phyloP scores from a whole-genome alignment of 306 rosid species.

The Rubus parviflorus region DNA sequence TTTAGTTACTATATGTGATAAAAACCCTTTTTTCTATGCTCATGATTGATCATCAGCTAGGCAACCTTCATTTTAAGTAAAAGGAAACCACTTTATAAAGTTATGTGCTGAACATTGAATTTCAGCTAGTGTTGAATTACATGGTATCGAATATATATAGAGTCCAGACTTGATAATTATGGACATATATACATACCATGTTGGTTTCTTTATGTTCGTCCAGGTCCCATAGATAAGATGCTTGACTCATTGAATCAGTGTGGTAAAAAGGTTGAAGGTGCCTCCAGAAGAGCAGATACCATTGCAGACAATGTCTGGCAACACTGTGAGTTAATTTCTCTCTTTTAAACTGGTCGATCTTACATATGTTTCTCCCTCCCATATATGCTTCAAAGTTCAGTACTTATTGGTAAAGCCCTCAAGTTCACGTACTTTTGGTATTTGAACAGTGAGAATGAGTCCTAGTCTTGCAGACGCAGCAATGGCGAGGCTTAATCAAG shows the following conservation, averaged over 20 bases:
- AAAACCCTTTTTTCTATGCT: no score
- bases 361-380: not conserved
- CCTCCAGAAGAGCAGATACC: slow-evolving; percentile 56
- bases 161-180: not conserved
- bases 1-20: no score
- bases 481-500: slow-evolving; percentile 59
- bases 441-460: slow-evolving; percentile 48
- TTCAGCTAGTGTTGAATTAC: not conserved
- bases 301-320: slow-evolving; percentile 59
- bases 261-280: slow-evolving; percentile 52
- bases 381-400: not conserved
- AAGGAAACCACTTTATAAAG: not conserved
- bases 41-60: not conserved
- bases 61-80: not conserved
- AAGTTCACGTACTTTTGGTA: no score
- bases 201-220: not conserved
- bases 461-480: slow-evolving; percentile 64
- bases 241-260: slow-evolving; percentile 40
- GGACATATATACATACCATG: not conserved
- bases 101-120: not conserved
- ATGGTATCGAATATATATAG: not conserved
- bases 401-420: not conserved
- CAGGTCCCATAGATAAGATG: slow-evolving; percentile 47
- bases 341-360: not conserved
- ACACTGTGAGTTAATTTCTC: slow-evolving; percentile 52